These are phyloP conservation scores for Entomortierella lignicola DNA, from an alignment of 192 early-diverging fungal genomes.

Conservation along the genomic window DNA sequence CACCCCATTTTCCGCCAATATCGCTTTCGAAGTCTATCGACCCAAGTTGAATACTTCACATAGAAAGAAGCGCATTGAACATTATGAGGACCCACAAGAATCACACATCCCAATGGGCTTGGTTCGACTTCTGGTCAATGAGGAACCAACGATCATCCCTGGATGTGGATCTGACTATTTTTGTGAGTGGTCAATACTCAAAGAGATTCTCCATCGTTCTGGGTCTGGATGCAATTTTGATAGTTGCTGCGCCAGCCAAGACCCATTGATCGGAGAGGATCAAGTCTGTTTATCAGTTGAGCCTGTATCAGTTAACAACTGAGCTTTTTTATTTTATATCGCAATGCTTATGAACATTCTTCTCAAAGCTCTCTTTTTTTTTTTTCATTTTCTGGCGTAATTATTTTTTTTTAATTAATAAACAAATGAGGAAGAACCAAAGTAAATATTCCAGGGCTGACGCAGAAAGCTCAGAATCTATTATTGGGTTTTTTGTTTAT, in stretches of 20 bases:
- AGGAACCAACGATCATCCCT: slow-evolving; percentile 27
- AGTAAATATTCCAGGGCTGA: no score
- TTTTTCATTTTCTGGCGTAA: no score
- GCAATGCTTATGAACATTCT: no score
- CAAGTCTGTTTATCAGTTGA: slow-evolving; percentile 13
- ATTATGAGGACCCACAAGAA: background rate
- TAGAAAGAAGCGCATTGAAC: background rate
- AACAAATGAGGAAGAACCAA: no score
- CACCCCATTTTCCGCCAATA: slow-evolving; percentile 36
- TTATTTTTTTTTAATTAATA: no score
- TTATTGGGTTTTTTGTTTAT: no score
- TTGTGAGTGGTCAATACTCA: slow-evolving; percentile 43
- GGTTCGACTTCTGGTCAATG: slow-evolving; percentile 45
- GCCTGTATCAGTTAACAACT: background rate
- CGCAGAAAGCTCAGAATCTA: no score
- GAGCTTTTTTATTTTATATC: no score
- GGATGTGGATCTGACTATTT: slow-evolving; percentile 28
- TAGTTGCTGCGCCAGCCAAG: slow-evolving; percentile 7
- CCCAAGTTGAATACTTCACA: background rate
- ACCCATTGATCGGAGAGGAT: background rate
- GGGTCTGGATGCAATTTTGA: slow-evolving; percentile 47
- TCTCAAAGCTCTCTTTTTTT: no score
- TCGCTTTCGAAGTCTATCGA: slow-evolving; percentile 37
- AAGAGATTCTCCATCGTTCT: slow-evolving; percentile 5
- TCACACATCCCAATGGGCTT: slow-evolving; percentile 5